Conservation (phyloP, 179 eudicot species). For the Silene vulgaris region DNA sequence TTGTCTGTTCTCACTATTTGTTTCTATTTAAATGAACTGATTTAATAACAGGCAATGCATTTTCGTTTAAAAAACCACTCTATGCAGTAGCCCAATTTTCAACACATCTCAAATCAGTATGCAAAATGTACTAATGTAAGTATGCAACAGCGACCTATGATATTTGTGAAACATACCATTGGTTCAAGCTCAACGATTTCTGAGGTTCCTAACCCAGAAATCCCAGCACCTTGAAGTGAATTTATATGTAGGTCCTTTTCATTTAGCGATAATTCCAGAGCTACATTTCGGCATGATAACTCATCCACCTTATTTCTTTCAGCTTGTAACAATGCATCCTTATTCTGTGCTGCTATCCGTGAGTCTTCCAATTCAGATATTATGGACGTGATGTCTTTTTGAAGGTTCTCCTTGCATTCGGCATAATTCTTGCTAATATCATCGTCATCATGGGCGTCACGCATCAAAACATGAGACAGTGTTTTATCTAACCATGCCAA, state of each 20-base stretch:
- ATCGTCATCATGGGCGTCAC: constrained; percentile 34
- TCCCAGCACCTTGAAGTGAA: constrained; percentile 38
- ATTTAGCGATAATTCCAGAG: constrained; percentile 55
- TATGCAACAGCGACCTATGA: background rate
- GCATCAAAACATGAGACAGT: constrained; percentile 43
- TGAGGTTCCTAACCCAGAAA: constrained; percentile 45
- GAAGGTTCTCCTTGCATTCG: constrained; percentile 48
- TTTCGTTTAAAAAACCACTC: background rate
- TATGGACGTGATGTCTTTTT: constrained; percentile 46
- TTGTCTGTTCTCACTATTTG: background rate
- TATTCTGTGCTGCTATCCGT: constrained; percentile 48
- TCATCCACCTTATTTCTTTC: constrained; percentile 72
- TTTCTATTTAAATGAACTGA: background rate
- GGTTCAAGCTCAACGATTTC: constrained; percentile 85
- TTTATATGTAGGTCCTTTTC: constrained; percentile 57
- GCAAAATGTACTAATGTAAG: constrained; percentile 4
- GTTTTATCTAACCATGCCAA: constrained; percentile 57
- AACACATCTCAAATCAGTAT: constrained; percentile 1
- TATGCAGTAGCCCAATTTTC: background rate
- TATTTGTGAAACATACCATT: constrained; percentile 47
- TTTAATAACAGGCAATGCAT: background rate
- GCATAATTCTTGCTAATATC: constrained; percentile 23
- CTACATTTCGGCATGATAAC: constrained; percentile 44
- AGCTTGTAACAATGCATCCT: constrained; percentile 51
- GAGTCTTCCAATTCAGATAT: constrained; percentile 67